Conservation (phyloP, 2,329 filamentous ascomycete genomes). For the Rachicladosporium sp. region DNA sequence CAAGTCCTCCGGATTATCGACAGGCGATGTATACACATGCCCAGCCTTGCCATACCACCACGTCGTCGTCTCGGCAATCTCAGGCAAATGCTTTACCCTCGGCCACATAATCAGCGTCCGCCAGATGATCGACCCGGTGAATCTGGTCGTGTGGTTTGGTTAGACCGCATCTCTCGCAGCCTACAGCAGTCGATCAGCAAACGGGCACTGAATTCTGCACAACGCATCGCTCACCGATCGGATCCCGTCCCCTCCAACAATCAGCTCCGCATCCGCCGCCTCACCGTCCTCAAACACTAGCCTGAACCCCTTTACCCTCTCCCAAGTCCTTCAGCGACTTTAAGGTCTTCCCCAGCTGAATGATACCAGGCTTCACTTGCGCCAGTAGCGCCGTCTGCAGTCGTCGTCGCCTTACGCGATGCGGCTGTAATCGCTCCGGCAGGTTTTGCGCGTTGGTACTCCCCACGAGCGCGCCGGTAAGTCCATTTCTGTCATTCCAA, state of each 20-base stretch:
- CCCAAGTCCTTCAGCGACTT: conserved; percentile 26
- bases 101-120: conserved; percentile 30
- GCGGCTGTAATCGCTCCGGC: conserved; percentile 9
- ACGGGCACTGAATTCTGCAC: too few species aligned
- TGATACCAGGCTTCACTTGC: conserved; percentile 30
- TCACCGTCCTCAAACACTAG: conserved; percentile 35
- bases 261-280: conserved; percentile 6
- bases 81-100: conserved; percentile 18
- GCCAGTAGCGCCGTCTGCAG: conserved; percentile 39
- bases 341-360: conserved; percentile 37
- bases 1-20: conserved; percentile 18
- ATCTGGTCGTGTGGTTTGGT: conserved; percentile 32
- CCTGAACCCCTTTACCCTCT: conserved; percentile 22
- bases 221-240: conserved; percentile 22
- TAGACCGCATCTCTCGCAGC: conserved; percentile 30
- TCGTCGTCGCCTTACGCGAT: conserved; percentile 13
- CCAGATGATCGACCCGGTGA: conserved; percentile 40
- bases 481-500: conserved; percentile 6
- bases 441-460: conserved; percentile 5
- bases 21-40: conserved; percentile 32
- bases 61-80: conserved; percentile 23
- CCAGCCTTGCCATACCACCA: conserved; percentile 35
- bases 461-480: conserved; percentile 9
- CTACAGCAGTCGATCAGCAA: not conserved
- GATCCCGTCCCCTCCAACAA: conserved; percentile 41